Percentiles rank a stretch among this genome's conserved stretches.
phyloP scores from a whole-genome alignment of 768 basidiomycete species.

The Dioszegia crocea region DNA sequence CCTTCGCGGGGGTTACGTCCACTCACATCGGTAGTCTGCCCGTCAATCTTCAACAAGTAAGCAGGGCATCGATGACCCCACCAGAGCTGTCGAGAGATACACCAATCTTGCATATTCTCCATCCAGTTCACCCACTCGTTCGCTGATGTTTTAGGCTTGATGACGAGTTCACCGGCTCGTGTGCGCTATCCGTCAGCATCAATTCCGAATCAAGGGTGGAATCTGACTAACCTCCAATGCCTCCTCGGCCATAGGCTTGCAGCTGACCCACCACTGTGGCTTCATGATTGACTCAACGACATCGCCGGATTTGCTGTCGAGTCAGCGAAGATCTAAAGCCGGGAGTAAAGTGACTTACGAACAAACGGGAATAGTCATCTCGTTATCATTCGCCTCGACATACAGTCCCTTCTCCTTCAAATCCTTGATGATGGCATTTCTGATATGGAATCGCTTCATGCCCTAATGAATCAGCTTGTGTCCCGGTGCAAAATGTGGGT shows the following conservation, averaged over 20 bases:
- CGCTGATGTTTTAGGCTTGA: slow-evolving; percentile 79
- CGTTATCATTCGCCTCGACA: slow-evolving; percentile 88
- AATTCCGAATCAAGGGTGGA: neutral
- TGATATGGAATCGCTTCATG: slow-evolving; percentile 96
- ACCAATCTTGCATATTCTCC: slow-evolving; percentile 95
- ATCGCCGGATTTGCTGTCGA: slow-evolving; percentile 82
- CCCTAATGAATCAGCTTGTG: slow-evolving; percentile 55
- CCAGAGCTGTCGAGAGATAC: slow-evolving; percentile 97
- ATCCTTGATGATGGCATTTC: slow-evolving; percentile 74
- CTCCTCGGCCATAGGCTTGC: slow-evolving; percentile 83
- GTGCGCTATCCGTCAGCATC: slow-evolving; percentile 62
- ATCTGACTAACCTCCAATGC: slow-evolving; percentile 64
- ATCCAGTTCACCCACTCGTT: slow-evolving; percentile 96
- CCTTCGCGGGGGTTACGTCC: neutral
- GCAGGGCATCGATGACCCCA: slow-evolving; percentile 98
- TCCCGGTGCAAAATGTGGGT: neutral
- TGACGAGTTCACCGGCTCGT: slow-evolving; percentile 74
- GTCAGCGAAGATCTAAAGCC: neutral
- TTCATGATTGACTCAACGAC: slow-evolving; percentile 91
- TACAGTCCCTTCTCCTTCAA: slow-evolving; percentile 80
- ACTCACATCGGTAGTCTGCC: slow-evolving; percentile 59
- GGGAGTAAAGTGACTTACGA: slow-evolving; percentile 54
- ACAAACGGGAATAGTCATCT: slow-evolving; percentile 96
- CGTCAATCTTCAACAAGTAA: slow-evolving; percentile 83
- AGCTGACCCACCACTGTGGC: slow-evolving; percentile 99